Conservation (phyloP, 768 basidiomycete species). For the Xanthoconium purpureum region DNA sequence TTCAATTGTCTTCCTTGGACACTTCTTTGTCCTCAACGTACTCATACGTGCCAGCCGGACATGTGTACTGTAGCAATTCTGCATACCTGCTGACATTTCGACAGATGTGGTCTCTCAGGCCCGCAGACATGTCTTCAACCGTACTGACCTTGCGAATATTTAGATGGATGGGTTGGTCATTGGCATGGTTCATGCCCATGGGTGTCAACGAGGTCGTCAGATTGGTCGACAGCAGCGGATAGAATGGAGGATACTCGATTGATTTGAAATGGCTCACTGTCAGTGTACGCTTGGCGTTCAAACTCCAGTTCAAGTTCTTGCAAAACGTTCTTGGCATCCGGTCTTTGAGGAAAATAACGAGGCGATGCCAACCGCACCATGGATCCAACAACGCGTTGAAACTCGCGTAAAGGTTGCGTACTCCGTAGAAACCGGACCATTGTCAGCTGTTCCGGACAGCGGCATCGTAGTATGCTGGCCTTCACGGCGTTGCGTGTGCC, state of each 20-base stretch:
- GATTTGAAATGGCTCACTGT: conserved; percentile 63
- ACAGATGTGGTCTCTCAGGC: conserved; percentile 67
- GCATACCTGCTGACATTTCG: conserved; percentile 78
- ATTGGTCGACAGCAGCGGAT: conserved; percentile 90
- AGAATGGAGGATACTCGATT: conserved; percentile 82
- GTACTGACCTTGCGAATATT: conserved; percentile 50
- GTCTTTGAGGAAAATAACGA: conserved; percentile 74
- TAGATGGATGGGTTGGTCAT: conserved; percentile 91
- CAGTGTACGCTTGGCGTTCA: conserved; percentile 71
- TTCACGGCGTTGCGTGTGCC: conserved; percentile 99
- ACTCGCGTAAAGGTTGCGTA: conserved; percentile 87
- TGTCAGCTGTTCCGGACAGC: conserved; percentile 80
- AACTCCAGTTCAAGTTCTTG: conserved; percentile 44
- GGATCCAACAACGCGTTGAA: conserved; percentile 80
- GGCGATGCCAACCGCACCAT: conserved; percentile 87
- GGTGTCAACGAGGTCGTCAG: conserved; percentile 85
- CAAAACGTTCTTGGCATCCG: conserved; percentile 90
- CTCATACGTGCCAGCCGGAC: conserved; percentile 96
- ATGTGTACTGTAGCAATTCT: conserved; percentile 83
- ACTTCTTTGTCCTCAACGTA: conserved; percentile 73
- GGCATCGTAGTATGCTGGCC: conserved; percentile 88
- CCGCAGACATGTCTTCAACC: conserved; percentile 42
- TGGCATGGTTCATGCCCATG: conserved; percentile 95
- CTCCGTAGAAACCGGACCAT: conserved; percentile 79
- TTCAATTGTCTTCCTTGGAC: conserved; percentile 56